Conservation (phyloP, 306 rosid genomes). For the Alnus glutinosa region DNA sequence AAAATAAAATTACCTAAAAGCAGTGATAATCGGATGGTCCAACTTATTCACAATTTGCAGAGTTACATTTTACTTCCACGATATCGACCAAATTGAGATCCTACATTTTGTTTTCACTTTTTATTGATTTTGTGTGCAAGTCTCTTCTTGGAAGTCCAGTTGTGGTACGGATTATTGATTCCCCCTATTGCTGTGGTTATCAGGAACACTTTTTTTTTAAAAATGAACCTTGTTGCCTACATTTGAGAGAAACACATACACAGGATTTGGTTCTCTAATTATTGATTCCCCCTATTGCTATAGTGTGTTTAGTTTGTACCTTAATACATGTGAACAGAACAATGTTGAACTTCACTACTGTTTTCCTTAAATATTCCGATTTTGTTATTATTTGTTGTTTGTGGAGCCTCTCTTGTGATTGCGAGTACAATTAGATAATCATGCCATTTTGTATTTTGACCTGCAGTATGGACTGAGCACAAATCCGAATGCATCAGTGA, state of each 20-base stretch:
- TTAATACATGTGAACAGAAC: neutral
- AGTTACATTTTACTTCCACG: neutral
- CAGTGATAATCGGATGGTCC: neutral
- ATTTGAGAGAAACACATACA: neutral
- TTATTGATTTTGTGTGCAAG: neutral
- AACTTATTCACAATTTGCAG: neutral
- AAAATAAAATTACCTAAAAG: neutral
- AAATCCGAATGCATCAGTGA: conserved; percentile 42
- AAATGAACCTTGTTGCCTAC: neutral
- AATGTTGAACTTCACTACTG: neutral
- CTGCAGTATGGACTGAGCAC: conserved; percentile 79
- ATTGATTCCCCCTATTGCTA: too few relatives aligned
- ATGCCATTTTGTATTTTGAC: conserved; percentile 5
- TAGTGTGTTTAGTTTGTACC: neutral
- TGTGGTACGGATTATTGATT: neutral
- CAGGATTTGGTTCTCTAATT: neutral
- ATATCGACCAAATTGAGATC: neutral
- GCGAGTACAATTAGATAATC: conserved; percentile 19
- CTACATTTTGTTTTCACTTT: neutral
- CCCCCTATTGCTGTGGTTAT: neutral
- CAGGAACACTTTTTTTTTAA: neutral
- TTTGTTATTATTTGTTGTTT: neutral
- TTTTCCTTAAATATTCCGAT: neutral
- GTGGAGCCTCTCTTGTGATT: neutral
- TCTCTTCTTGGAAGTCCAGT: neutral